Evolutionary conservation across 495 filamentous ascomycete species (phyloP).

Genomic region (Physcia stellaris): DNA sequence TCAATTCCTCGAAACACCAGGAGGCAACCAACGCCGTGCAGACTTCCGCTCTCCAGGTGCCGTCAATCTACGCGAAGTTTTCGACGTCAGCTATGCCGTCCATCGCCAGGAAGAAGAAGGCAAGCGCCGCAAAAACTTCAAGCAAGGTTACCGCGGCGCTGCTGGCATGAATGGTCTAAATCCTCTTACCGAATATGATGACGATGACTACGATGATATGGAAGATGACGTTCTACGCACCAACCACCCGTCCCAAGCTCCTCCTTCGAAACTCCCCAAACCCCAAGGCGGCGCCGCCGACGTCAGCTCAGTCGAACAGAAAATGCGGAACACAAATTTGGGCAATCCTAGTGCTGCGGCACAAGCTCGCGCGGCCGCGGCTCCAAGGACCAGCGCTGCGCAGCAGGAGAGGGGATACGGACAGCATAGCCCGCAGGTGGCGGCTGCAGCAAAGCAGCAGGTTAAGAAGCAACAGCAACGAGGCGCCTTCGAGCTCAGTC

Average conservation of each 20-base stretch:
- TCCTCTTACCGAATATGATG: slow-evolving; percentile 50
- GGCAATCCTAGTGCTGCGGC: slow-evolving; percentile 39
- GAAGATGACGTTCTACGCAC: slow-evolving; percentile 26
- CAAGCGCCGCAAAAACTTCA: slow-evolving; percentile 70
- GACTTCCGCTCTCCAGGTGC: slow-evolving; percentile 96
- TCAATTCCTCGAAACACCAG: slow-evolving; percentile 40
- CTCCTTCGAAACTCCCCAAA: slow-evolving; percentile 56
- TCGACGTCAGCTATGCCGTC: slow-evolving; percentile 93
- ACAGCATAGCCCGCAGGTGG: slow-evolving; percentile 63
- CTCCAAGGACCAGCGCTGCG: slow-evolving; percentile 24
- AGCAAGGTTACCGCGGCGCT: slow-evolving; percentile 53
- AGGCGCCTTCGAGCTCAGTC: slow-evolving; percentile 71
- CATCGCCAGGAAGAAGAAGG: slow-evolving; percentile 93
- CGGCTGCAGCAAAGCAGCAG: slow-evolving; percentile 65
- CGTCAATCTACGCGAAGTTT: slow-evolving; percentile 90
- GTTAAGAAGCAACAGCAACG: slow-evolving; percentile 50
- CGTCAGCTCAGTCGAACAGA: slow-evolving; percentile 70
- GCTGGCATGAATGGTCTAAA: slow-evolving; percentile 41
- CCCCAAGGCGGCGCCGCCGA: slow-evolving; percentile 40
- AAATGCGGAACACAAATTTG: slow-evolving; percentile 70
- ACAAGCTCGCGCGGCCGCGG: slow-evolving; percentile 41
- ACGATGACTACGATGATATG: slow-evolving; percentile 42
- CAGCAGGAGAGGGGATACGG: slow-evolving; percentile 58
- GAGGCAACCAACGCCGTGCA: slow-evolving; percentile 46
- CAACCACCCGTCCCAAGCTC: slow-evolving; percentile 23